Base-by-base conservation (phyloP, 306 rosid genomes). In the Corylus avellana region DNA sequence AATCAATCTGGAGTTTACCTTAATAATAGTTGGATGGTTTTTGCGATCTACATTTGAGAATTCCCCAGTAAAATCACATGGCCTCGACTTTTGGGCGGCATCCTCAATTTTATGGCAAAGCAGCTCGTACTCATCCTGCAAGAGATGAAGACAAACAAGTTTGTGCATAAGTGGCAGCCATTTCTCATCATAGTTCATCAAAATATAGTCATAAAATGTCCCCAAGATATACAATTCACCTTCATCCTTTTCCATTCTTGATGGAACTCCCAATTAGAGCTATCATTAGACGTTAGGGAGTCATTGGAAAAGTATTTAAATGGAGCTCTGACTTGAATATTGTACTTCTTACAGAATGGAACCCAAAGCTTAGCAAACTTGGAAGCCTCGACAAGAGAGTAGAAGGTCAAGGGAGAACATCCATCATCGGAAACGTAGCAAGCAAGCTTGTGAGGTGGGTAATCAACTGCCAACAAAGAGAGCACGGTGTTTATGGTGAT, bases 401-500 rank as follows among this genome's bases (percentile, higher is more conserved):
- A 42, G 8, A 4, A 42, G 46, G 46, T 42, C 1, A 42, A 0
- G 1, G 46, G 46, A 42, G 46, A 42, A 5, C 46, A 42, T 0
- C 46, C 46, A 42, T 42, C 46, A 42, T 42, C 46, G 46, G 46
- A 42, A 5, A 42, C 46, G 5, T 42, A 42, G 1, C 46, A 42
- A 42, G 46, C 46, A 42, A 42, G 46, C 8, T 42, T 42, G 46
- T 42, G 8, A 0, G 46, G 8, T 42, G 46, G 46, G 8, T 42
- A 42, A 48, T 92, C 94, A 22, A 90, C 68, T 25, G 97, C 91
- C 54, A 92, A 69, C 57, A 92, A 32, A 51, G 97, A 92, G 55
- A 92, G 29, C 14, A 92, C 94, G 0, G 92, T 92, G 84, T 92
- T 92, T 73, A 88, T 54, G 12, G 94, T 88, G 5, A 92, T 63